Conservation (phyloP, 768 basidiomycete species). For the Tylopilus balloui region DNA sequence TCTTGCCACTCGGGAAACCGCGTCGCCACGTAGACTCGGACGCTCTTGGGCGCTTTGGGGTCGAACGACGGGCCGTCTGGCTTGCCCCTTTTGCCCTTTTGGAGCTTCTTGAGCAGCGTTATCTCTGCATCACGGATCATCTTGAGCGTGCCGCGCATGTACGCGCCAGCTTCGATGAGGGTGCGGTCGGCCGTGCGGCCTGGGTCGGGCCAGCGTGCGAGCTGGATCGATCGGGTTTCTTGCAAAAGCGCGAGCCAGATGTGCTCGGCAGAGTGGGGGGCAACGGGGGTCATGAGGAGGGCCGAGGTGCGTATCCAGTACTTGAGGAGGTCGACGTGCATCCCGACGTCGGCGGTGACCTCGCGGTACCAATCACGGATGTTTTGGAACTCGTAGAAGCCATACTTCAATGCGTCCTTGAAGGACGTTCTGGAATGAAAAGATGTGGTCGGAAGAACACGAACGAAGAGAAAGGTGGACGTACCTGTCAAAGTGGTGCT, state of each 20-base stretch:
- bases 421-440: constrained; percentile 68
- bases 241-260: constrained; percentile 76
- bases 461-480: constrained; percentile 27
- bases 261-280: constrained; percentile 93
- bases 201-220: constrained; percentile 78
- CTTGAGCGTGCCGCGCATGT: constrained; percentile 91
- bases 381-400: constrained; percentile 93
- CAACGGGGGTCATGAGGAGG: constrained; percentile 78
- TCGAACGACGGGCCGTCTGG: constrained; percentile 56
- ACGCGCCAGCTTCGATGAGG: constrained; percentile 67
- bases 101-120: constrained; percentile 69
- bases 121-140: constrained; percentile 86
- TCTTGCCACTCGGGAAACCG: constrained; percentile 95
- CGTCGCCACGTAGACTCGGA: constrained; percentile 87
- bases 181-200: constrained; percentile 54
- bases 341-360: constrained; percentile 81
- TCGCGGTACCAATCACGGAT: constrained; percentile 95
- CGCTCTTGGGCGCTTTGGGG: constrained; percentile 78
- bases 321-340: constrained; percentile 85
- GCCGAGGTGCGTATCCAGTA: constrained; percentile 83
- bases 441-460: neutral
- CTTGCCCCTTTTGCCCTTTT: constrained; percentile 67
- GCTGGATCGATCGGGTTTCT: constrained; percentile 72
- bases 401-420: constrained; percentile 93
- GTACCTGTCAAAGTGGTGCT: constrained; percentile 77